Base-by-base conservation (phyloP, 805 yeast species). In the Candida hungchunana region DNA sequence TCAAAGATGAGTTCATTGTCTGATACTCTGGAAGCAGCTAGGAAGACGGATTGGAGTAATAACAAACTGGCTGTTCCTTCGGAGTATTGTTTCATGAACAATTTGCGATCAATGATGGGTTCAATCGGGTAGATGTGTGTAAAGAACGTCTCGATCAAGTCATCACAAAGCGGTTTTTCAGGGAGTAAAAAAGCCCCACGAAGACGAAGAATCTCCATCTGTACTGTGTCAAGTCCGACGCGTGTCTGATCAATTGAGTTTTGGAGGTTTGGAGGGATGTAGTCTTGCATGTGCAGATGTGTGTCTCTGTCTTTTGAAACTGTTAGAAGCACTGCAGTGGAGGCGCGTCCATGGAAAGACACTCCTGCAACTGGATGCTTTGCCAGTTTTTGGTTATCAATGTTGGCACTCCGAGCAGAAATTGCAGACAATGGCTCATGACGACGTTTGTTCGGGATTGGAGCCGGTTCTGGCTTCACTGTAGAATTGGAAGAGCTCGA, bases 131-230 rank as follows among this genome's bases (percentile, higher is more conserved):
- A 86, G 17, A 81, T 69, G 40, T 69, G 68, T 29, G 67, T 72
- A 48, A 85, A 85, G 58, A 72, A 85, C 31, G 71, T 58, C 30
- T 77, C 67, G 23, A 85, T 69, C 39, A 81, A 64, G 46, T 75
- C 82, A 44, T 71, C 73, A 37, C 79, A 71, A 12, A 81, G 62
- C 10, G 71, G 76, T 27, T 67, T 59, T 4, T 73, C 67, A 1
- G 95, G 95, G 15, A 85, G 57, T 32, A 74, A 59, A 50, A 84
- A 84, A 6, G 89, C 86, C 6, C 89, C 90, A 38, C 78, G 64
- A 38, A 77, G 49, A 47, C 76, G 71, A 42, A 84, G 62, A 28
- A 79, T 70, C 51, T 79, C 80, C 50, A 81, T 64, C 45, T 83
- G 89, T 18, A 73, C 81, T 4, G 75, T 67, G 48, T 77, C 82